These are phyloP conservation scores for Stentor coeruleus DNA, from an alignment of 73 alveolate genomes.

Conservation along the genomic window DNA sequence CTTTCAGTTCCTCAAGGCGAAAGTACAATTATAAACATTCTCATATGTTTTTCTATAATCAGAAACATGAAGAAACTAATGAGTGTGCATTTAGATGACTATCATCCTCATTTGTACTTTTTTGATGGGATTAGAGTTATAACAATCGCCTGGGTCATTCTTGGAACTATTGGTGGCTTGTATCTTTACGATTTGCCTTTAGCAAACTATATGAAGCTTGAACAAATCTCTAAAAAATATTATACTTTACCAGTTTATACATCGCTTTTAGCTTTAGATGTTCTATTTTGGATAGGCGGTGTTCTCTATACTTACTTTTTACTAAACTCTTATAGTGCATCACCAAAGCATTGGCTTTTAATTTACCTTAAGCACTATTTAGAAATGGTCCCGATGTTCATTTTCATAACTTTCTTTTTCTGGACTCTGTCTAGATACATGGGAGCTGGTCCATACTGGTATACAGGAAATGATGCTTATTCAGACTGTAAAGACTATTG, in stretches of 20 bases:
- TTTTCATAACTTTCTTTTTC: neutral
- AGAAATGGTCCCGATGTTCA: neutral
- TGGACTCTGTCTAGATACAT: neutral
- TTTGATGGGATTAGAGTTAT: neutral
- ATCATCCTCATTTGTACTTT: neutral
- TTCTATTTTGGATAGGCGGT: neutral
- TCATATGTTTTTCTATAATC: constrained; percentile 6
- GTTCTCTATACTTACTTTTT: neutral
- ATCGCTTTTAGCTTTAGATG: constrained; percentile 1
- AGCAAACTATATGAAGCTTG: neutral
- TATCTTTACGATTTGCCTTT: neutral
- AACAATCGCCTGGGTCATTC: constrained; percentile 24
- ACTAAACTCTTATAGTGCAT: neutral
- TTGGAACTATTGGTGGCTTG: neutral
- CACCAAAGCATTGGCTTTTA: constrained; percentile 5
- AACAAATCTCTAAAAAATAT: neutral
- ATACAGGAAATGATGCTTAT: neutral
- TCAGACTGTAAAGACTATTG: constrained; percentile 20
- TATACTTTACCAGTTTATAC: neutral
- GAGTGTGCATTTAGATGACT: neutral
- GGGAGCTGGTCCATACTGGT: constrained; percentile 13
- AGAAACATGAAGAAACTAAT: neutral
- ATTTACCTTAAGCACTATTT: neutral
- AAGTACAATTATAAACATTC: neutral
- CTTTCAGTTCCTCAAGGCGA: neutral